Conservation (phyloP, 495 filamentous ascomycete genomes). For the Lasiosphaeria ovina region DNA sequence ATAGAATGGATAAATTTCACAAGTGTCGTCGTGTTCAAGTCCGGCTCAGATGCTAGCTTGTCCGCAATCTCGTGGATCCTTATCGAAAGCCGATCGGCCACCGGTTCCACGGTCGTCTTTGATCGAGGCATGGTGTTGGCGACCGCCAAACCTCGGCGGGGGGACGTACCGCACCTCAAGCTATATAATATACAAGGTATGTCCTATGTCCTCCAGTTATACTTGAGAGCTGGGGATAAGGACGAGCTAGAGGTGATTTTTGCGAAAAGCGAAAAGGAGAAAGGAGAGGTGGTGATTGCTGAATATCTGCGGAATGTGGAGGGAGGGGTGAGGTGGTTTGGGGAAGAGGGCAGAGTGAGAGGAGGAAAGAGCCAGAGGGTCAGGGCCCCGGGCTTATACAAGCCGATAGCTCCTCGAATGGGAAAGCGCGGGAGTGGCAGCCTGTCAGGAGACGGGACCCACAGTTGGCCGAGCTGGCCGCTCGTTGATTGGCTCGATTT, state of each 20-base stretch:
- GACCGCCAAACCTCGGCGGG: background rate
- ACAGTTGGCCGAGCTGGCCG: too few relatives aligned
- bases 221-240: too few relatives aligned
- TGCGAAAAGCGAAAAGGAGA: too few relatives aligned
- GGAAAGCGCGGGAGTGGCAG: background rate
- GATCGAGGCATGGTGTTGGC: conserved; percentile 13
- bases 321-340: background rate
- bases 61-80: background rate
- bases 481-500: conserved; percentile 4
- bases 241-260: too few relatives aligned
- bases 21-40: conserved; percentile 17
- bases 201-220: too few relatives aligned
- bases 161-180: too few relatives aligned
- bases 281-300: background rate
- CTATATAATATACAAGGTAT: too few relatives aligned
- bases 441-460: too few relatives aligned
- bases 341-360: background rate
- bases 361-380: background rate
- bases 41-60: conserved; percentile 3
- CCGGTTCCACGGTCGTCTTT: conserved; percentile 2
- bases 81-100: background rate
- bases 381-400: background rate
- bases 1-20: conserved; percentile 16
- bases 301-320: background rate
- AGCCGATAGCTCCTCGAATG: background rate